These are phyloP conservation scores for Leccinum subspadiceum DNA, from an alignment of 1,284 basidiomycete genomes.

Conservation along the genomic window DNA sequence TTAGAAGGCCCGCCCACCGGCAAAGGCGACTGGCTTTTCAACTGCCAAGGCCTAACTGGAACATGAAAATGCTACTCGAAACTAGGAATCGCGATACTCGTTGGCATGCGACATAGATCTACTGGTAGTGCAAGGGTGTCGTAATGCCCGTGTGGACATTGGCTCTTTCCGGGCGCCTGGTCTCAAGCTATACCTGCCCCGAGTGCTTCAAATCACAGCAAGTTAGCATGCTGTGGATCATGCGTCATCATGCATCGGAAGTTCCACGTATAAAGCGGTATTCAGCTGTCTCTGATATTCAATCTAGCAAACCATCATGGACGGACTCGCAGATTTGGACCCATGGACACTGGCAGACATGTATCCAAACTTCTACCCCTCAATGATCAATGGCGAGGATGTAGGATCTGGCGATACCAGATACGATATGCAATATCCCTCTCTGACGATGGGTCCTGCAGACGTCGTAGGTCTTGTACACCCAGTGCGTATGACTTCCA, in stretches of 20 bases:
- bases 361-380: conserved; percentile 6
- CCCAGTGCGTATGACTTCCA: conserved; percentile 17
- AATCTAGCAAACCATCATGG: conserved; percentile 14
- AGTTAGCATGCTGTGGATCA: conserved; percentile 23
- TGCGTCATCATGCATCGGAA: background rate
- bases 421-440: background rate
- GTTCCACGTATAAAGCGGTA: conserved; percentile 16
- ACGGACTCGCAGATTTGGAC: background rate
- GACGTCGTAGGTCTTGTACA: background rate
- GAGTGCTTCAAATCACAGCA: conserved; percentile 21
- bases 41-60: background rate
- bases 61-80: conserved; percentile 5
- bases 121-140: conserved; percentile 1
- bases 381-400: background rate
- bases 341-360: conserved; percentile 7
- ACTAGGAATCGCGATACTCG: conserved; percentile 24
- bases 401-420: background rate
- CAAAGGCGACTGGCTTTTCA: background rate
- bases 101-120: conserved; percentile 7
- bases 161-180: conserved; percentile 1
- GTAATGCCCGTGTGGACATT: conserved; percentile 2
- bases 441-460: background rate
- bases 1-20: conserved; percentile 8
- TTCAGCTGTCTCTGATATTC: background rate
- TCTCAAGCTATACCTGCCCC: background rate